These are phyloP conservation scores for Suhomyces terraborum DNA, from an alignment of 1,139 yeast species.

Conservation along the genomic window DNA sequence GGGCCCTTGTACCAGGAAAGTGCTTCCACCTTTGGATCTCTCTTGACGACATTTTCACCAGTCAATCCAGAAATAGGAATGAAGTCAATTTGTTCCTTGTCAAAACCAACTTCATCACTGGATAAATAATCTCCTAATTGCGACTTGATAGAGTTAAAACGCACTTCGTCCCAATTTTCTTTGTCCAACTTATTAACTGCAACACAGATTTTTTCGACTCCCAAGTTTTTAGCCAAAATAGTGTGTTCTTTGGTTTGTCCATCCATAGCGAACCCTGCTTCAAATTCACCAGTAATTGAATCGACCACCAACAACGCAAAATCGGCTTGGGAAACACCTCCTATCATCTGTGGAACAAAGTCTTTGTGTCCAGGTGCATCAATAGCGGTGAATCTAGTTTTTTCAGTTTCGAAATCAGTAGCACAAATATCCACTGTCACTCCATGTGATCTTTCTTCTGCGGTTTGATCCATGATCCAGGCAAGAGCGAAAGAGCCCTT, in stretches of 20 bases:
- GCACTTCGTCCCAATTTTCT: conserved; percentile 63
- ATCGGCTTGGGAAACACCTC: conserved; percentile 60
- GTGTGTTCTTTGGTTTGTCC: conserved; percentile 98
- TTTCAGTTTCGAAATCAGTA: conserved; percentile 71
- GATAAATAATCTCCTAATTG: conserved; percentile 62
- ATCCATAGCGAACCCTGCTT: conserved; percentile 79
- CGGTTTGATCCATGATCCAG: conserved; percentile 96
- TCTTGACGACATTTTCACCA: conserved; percentile 75
- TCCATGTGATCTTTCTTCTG: conserved; percentile 86
- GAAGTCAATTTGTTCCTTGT: conserved; percentile 52
- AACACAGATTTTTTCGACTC: conserved; percentile 72
- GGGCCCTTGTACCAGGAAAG: conserved; percentile 68
- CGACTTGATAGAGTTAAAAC: conserved; percentile 62
- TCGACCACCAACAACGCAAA: conserved; percentile 76
- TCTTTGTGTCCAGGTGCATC: conserved; percentile 82
- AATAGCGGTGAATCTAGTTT: conserved; percentile 74
- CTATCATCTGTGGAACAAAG: conserved; percentile 57
- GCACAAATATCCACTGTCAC: conserved; percentile 94
- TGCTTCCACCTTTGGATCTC: conserved; percentile 31
- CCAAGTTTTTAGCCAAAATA: conserved; percentile 76
- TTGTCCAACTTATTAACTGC: conserved; percentile 90
- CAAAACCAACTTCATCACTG: conserved; percentile 60
- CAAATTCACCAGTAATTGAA: conserved; percentile 81
- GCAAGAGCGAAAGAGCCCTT: conserved; percentile 94
- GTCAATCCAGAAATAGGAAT: conserved; percentile 85